Conservation (phyloP, 2,329 filamentous ascomycete genomes). For the Fragosphaeria purpurea region DNA sequence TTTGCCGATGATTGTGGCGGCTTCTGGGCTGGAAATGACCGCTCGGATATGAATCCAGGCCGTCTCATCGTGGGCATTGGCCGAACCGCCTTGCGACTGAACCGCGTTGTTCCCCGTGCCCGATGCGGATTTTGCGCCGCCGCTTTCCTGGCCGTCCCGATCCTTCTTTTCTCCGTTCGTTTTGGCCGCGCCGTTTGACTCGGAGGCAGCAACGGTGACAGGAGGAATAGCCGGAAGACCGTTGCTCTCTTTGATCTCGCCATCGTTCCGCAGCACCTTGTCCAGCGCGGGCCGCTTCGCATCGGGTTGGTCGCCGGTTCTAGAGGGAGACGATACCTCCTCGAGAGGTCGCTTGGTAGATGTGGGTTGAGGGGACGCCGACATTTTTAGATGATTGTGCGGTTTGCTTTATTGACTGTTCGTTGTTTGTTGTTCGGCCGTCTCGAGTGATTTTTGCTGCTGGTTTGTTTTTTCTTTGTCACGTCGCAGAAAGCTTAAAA, state of each 20-base stretch:
- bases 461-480: not conserved
- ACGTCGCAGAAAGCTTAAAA: not conserved
- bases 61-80: constrained; percentile 70
- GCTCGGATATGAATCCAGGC: constrained; percentile 95
- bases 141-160: constrained; percentile 57
- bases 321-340: constrained; percentile 90
- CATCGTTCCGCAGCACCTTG: constrained; percentile 68
- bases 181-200: constrained; percentile 40
- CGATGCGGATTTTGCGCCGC: constrained; percentile 47
- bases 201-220: constrained; percentile 28
- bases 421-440: not conserved
- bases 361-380: constrained; percentile 57
- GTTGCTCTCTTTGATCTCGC: constrained; percentile 39
- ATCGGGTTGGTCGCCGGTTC: constrained; percentile 85
- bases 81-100: constrained; percentile 34
- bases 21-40: constrained; percentile 94
- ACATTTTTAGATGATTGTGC: constrained; percentile 47
- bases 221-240: constrained; percentile 18
- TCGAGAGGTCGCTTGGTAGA: constrained; percentile 88
- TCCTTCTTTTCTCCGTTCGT: constrained; percentile 41
- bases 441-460: no score
- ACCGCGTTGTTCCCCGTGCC: constrained; percentile 30
- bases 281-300: constrained; percentile 94
- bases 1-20: constrained; percentile 96
- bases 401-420: constrained; percentile 23